Evolutionary conservation across 805 yeast genomes (phyloP), one percentile per base, ranked within the genome.

Genomic region (Monosporozyma unispora): DNA sequence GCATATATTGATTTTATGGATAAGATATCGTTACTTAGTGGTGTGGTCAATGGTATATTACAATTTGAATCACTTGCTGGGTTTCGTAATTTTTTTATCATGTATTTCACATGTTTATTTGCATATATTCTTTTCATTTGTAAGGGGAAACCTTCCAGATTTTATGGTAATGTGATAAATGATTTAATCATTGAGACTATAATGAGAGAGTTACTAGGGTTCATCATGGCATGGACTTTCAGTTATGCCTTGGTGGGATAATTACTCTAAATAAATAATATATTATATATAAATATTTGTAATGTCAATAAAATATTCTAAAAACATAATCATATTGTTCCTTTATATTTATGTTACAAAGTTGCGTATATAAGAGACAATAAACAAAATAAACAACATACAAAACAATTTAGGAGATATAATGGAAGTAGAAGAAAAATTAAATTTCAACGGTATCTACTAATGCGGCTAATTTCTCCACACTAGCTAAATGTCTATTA

Each of bases 211-310:
- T 52, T 78, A 28, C 72, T 81, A 11, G 75, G 81, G 41, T 79
- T 68, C 54, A 68, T 76, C 8, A 74, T 79, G 75, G 72, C 79
- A 57, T 79, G 84, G 84, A 78, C 82, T 45, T 64, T 79, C 51
- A 66, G 77, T 14, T 72, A 70, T 56, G 80, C 79, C 1, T 55
- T 78, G 48, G 74, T 76, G 8, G 68, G 63, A 19, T 64, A 52
- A 51, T 10, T 12, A n/a, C n/a, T 3, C 2, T 14, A n/a, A n/a
- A n/a, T n/a, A n/a, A n/a, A n/a, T n/a, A n/a, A n/a, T n/a, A n/a
- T n/a, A n/a, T 12, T 18, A 35, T 35, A 16, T 35, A 35, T 16
- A 35, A 4, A 35, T 35, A 18, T 35, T 14, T 35, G 18, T 35
- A 31, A 31, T 3, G 35, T 12, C n/a, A 31, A 6, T 31, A 31